These are phyloP conservation scores for Exophiala alcalophila DNA, from an alignment of 2,329 filamentous ascomycete species.

Conservation along the genomic window DNA sequence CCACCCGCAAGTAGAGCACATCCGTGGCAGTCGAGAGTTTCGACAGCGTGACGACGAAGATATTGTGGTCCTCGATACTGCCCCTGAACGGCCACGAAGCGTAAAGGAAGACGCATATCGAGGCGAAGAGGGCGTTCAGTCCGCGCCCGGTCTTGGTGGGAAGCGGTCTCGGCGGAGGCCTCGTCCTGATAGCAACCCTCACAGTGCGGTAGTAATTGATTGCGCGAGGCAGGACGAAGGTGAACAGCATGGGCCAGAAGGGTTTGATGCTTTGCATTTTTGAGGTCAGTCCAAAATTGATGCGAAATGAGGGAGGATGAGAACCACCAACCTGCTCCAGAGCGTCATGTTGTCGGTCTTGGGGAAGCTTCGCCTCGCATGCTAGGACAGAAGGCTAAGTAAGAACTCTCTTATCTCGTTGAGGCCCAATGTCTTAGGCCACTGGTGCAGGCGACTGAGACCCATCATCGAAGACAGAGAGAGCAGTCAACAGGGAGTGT, in stretches of 20 bases:
- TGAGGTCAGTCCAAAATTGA: neutral
- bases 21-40: constrained; percentile 82
- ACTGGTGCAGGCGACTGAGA: no score
- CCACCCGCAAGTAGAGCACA: constrained; percentile 76
- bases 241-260: constrained; percentile 31
- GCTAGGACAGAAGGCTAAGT: no score
- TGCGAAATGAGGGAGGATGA: neutral
- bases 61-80: constrained; percentile 56
- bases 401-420: no score
- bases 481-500: no score
- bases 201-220: constrained; percentile 27
- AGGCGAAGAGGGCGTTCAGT: constrained; percentile 53
- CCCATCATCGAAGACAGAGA: no score
- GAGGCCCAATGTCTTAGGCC: no score
- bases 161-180: constrained; percentile 39
- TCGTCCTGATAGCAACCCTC: constrained; percentile 29
- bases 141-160: constrained; percentile 38
- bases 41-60: constrained; percentile 74
- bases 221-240: constrained; percentile 29
- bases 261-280: constrained; percentile 27
- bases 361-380: no score
- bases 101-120: constrained; percentile 53
- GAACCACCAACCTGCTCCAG: constrained; percentile 10
- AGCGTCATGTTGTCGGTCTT: no score
- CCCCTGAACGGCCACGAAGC: constrained; percentile 48